Evolutionary conservation across 345 rosid genomes (phyloP), one percentile per base, ranked within the genome.

Genomic region (Noccaea caerulescens): DNA sequence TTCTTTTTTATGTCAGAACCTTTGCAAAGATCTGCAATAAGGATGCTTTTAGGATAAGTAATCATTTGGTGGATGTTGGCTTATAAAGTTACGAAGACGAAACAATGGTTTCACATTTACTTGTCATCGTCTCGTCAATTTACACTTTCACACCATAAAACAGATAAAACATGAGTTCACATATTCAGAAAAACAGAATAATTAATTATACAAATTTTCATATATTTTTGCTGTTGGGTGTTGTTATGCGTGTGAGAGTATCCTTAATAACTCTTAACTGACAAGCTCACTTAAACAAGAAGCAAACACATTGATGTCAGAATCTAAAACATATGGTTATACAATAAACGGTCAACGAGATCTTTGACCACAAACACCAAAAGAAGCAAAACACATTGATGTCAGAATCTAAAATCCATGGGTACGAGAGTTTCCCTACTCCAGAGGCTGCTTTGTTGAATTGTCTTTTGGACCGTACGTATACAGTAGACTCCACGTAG

Each of bases 381-480:
- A 67, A 34, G 47, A 36, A 34, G 37, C 57, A 27, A 27, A 16
- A 34, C 45, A 66, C 16, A 52, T 67, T 23, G 11, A 66, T 58
- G 38, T 20, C 39, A 51, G 50, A 59, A 20, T 32, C 68, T 12
- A 27, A 65, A 49, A 47, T 57, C 14, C 18, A 73, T 42, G 77
- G 72, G 34, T 33, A 61, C 14, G 10, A 50, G 52, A 52, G 56
- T 38, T 72, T 67, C 73, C 73, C 77, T 73, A 47, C 27, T 66
- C n/a, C 5, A 49, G 53, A 65, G 77, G 77, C 45, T 49, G 12
- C 64, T 63, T 63, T 11, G 13, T 45, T 63, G 58, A 47, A 6
- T 34, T 53, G 37, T 25, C 41, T 20, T 63, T 54, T 63, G 57
- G 56, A 63, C 50, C 34, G 5, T 44, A 54, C 61, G 44, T 51